Evolutionary conservation across 805 yeast species (phyloP), one percentile per base, ranked within the genome.

Genomic region (Zygosaccharomyces bisporus): DNA sequence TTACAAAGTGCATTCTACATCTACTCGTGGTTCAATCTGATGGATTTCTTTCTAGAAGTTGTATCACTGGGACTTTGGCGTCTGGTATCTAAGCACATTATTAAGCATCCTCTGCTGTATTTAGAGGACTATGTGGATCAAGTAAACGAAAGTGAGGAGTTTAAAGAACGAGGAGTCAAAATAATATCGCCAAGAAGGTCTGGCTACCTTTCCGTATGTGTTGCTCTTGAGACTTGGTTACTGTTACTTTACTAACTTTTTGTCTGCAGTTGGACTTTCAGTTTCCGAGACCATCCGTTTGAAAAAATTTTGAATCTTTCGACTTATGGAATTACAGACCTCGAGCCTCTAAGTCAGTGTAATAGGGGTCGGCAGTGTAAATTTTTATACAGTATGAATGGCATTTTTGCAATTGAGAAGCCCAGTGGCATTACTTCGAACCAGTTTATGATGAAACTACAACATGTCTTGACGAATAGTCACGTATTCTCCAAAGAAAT

Each of bases 361-460:
- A 27, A 10, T 3, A 14, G 16, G 31, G n/a, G n/a, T 27, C n/a
- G 4, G 14, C 29, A 31, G n/a, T 2, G 86, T 91, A 95, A 87
- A 89, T 57, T n/a, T n/a, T n/a, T n/a, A n/a, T n/a, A 17, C 29
- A 31, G n/a, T 2, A 86, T 91, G 96, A 87, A 89, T 57, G 98
- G 99, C 34, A 76, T 93, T 1, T 87, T 91, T 71, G 98, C 98
- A 6, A 77, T 91, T 34, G 83, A 83, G 52, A 91, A 91, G 62
- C 98, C 98, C 0, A 68, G 81, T 12, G 97, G 97, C 0, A 75
- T 86, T 9, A 72, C 95, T 1, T 89, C 97, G 0, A 77, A 89
- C 14, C 77, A 82, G 44, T 80, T 87, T 45, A 73, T 93, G 43
- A 75, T 77, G 35, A 77, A 77, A 39, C 51, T 91, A 27, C 91